These are phyloP conservation scores for Tolypocladium tropicale DNA, from an alignment of 2,329 filamentous ascomycete species.

Conservation along the genomic window DNA sequence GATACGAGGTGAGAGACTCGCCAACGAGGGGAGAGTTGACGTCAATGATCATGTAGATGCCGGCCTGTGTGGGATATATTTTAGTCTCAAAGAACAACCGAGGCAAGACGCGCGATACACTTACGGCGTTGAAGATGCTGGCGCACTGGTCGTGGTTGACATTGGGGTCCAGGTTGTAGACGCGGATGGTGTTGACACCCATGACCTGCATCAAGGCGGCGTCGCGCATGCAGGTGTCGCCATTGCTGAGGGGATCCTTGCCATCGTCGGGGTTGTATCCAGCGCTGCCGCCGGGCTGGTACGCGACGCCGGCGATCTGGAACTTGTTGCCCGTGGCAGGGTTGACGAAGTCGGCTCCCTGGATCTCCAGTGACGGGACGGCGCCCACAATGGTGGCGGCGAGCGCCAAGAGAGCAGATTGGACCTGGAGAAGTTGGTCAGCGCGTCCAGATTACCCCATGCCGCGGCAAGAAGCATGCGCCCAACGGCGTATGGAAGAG, in stretches of 20 bases:
- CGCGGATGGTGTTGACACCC: conserved; percentile 56
- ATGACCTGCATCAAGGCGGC: conserved; percentile 55
- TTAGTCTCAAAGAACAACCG: not conserved
- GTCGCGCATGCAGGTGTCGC: conserved; percentile 49
- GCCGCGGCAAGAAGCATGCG: not conserved
- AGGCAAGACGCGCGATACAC: conserved; percentile 4
- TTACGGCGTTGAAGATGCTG: conserved; percentile 54
- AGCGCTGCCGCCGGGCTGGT: conserved; percentile 57
- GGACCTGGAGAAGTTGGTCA: conserved; percentile 14
- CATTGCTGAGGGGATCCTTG: conserved; percentile 50
- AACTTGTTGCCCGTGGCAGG: conserved; percentile 47
- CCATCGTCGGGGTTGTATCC: conserved; percentile 45
- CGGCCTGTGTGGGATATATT: conserved; percentile 28
- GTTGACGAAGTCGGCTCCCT: conserved; percentile 51
- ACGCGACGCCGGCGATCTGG: conserved; percentile 58
- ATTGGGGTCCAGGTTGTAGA: conserved; percentile 58
- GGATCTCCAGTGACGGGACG: conserved; percentile 45
- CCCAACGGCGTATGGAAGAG: not conserved
- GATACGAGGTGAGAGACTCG: conserved; percentile 42
- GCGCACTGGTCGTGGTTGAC: conserved; percentile 58
- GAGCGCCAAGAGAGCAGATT: conserved; percentile 39
- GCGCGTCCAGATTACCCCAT: not conserved
- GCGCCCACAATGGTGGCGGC: conserved; percentile 43
- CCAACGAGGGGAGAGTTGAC: conserved; percentile 55
- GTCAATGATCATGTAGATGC: conserved; percentile 60